A percentile compares a stretch with the other conserved stretches of the same genome.
These are phyloP conservation scores for Aspergillus thermomutatus DNA, from an alignment of 2,329 filamentous ascomycete genomes.

Conservation along the genomic window DNA sequence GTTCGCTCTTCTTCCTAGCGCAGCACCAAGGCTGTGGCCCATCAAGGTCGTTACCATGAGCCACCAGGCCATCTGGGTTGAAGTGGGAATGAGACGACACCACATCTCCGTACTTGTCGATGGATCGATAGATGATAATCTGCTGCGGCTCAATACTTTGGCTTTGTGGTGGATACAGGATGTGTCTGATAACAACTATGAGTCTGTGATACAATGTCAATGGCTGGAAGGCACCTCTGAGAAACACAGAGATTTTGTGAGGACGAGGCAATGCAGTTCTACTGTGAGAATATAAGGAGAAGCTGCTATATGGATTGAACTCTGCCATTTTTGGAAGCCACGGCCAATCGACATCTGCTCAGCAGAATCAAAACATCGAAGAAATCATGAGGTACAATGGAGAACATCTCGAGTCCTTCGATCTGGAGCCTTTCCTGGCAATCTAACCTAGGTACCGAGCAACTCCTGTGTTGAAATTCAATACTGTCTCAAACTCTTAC, in stretches of 20 bases:
- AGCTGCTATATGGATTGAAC: background rate
- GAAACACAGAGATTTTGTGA: background rate
- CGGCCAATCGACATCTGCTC: background rate
- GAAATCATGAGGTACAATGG: background rate
- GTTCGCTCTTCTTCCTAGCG: background rate
- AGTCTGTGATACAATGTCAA: background rate
- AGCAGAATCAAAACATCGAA: background rate
- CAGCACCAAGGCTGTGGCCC: background rate
- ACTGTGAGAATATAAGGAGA: background rate
- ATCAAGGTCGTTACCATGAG: background rate
- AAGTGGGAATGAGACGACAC: background rate
- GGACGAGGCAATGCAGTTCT: background rate
- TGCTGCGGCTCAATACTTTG: background rate
- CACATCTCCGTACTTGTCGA: background rate
- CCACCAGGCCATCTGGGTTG: background rate
- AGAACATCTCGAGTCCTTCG: background rate
- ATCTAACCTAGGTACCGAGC: background rate
- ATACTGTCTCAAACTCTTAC: no score
- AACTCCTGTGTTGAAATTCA: no score
- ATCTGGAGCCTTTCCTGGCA: background rate
- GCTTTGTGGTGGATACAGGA: background rate
- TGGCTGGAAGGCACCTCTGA: background rate
- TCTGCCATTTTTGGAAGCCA: background rate
- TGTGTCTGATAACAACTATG: background rate
- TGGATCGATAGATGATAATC: background rate